These are phyloP conservation scores for Hirschfeldia incana DNA, from an alignment of 345 rosid species.

Conservation along the genomic window DNA sequence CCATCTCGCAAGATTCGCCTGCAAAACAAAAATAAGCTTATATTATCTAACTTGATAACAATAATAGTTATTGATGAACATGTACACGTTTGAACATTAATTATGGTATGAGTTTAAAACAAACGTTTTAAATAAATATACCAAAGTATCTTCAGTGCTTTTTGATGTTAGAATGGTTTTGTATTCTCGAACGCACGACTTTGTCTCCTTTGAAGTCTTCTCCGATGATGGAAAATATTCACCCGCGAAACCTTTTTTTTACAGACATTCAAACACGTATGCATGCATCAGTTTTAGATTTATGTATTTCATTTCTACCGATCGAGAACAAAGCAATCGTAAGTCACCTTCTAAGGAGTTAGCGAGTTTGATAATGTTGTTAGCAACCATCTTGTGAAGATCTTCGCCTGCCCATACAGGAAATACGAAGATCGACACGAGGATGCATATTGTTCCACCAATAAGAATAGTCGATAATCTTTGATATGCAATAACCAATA, in stretches of 20 bases:
- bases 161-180: conserved; percentile 61
- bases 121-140: conserved; percentile 15
- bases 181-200: conserved; percentile 47
- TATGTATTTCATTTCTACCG: background rate
- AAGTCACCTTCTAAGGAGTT: conserved; percentile 56
- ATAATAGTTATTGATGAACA: too few species aligned
- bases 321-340: background rate
- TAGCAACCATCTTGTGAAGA: conserved; percentile 54
- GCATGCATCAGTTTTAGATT: background rate
- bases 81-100: background rate
- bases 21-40: background rate
- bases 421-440: conserved; percentile 53
- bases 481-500: conserved; percentile 51
- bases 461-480: conserved; percentile 64
- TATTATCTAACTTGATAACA: background rate
- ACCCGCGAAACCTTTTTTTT: conserved; percentile 54
- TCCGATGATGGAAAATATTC: conserved; percentile 49
- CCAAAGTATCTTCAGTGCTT: conserved; percentile 64
- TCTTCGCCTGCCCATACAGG: conserved; percentile 88
- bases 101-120: background rate
- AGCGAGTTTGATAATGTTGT: conserved; percentile 60
- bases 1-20: conserved; percentile 92
- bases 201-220: conserved; percentile 39
- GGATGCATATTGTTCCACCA: conserved; percentile 55
- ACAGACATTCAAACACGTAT: conserved; percentile 1